Base-by-base conservation (phyloP, 176 grass and related monocot species). In the Musa schizocarpa region DNA sequence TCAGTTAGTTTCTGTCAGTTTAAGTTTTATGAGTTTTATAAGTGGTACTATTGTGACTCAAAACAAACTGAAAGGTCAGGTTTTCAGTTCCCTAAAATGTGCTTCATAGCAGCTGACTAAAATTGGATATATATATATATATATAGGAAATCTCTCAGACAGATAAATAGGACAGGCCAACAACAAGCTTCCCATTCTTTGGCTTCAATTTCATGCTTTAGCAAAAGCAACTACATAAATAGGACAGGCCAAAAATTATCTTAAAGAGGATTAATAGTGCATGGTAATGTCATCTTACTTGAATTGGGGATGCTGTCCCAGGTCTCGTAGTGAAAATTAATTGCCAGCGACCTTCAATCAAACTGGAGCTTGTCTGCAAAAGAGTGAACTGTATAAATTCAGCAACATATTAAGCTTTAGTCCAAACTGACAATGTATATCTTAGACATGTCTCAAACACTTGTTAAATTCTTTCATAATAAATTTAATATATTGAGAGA, bases 261-360 rank as follows among this genome's bases (percentile, higher is more conserved):
- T 43, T 43, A 43, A 43, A 43, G 34, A 43, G 34, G 4, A 43
- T 43, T 12, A 58, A 82, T 56, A 43, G 54, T 76, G 10, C 26
- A 52, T 69, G 57, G 16, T 51, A n/a, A 23, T 71, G 48, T 69
- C 77, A 79, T 77, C 76, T 13, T 64, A 97, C 94, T 84, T 97
- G 94, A 83, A 97, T 97, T 64, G 90, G 94, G 10, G 90, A 97
- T 82, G 90, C 94, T 52, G 94, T 93, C 64, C 90, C 94, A 82
- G 94, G 94, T 88, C 94, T 90, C 17, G 90, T 97, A 76, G 94
- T 97, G 72, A 97, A 97, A 51, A 97, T 85, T 51, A 97, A 88
- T 82, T 89, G 90, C 94, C 94, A 97, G 34, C 82, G 84, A 73
- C 94, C 90, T 85, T 97, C 94, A 34, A 97, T 93, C 87, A 91